Percentiles rank a stretch among this genome's conserved stretches.
These are phyloP conservation scores for Pythium sp. DNA, from an alignment of 352 stramenopile species.

Conservation along the genomic window DNA sequence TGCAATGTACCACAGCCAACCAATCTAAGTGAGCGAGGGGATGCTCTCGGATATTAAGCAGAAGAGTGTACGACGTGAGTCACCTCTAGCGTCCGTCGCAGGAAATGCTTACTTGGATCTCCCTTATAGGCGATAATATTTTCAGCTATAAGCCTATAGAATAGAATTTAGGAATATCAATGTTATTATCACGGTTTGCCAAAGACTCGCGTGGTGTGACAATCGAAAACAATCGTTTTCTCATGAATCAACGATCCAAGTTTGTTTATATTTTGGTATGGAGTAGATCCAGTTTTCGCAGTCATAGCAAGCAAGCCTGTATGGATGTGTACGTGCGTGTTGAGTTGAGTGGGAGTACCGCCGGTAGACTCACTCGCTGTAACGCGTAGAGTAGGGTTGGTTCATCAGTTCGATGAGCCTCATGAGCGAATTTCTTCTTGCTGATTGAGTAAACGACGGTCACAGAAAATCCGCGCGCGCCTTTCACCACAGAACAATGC, in stretches of 20 bases:
- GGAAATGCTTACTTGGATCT: background rate
- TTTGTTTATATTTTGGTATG: constrained; percentile 2
- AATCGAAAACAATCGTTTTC: background rate
- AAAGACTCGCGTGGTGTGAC: background rate
- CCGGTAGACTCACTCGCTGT: background rate
- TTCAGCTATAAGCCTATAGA: background rate
- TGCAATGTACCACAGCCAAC: background rate
- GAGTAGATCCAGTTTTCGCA: background rate
- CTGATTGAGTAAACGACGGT: background rate
- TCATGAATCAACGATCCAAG: background rate
- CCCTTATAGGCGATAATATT: background rate
- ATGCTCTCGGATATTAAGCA: background rate
- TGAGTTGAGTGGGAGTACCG: background rate
- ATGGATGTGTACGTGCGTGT: background rate
- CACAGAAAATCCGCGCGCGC: background rate
- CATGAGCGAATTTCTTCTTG: background rate
- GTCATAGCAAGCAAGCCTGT: background rate
- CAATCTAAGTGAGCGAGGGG: background rate
- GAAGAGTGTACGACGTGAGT: background rate
- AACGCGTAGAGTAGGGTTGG: background rate
- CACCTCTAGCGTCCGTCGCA: background rate
- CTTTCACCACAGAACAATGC: background rate
- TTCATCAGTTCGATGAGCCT: background rate
- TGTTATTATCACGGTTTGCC: background rate
- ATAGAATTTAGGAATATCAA: background rate